Evolutionary conservation across 2,329 filamentous ascomycete genomes (phyloP).

Genomic region (Gliomastix tumulicola): DNA sequence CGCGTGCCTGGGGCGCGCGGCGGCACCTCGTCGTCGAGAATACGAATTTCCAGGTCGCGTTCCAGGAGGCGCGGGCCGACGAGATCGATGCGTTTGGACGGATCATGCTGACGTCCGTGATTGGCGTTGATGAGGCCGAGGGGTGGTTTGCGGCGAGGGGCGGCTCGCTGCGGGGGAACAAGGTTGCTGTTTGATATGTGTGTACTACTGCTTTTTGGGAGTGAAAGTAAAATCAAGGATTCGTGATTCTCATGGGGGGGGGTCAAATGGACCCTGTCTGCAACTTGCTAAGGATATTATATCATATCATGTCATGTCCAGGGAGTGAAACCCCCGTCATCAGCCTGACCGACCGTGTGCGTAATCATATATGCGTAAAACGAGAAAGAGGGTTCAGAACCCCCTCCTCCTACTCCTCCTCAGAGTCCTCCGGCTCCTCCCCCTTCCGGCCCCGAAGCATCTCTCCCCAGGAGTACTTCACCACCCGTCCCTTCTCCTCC

Average conservation of each 20-base stretch:
- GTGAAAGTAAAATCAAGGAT: no score
- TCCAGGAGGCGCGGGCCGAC: slow-evolving; percentile 28
- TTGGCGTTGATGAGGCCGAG: slow-evolving; percentile 16
- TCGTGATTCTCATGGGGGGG: no score
- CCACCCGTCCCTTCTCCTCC: slow-evolving; percentile 22
- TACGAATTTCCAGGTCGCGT: slow-evolving; percentile 13
- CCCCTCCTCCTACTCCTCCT: neutral
- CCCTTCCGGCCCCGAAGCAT: slow-evolving; percentile 21
- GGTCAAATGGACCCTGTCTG: no score
- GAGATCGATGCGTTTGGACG: slow-evolving; percentile 34
- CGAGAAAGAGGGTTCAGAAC: slow-evolving; percentile 2
- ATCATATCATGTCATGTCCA: no score
- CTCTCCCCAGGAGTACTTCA: slow-evolving; percentile 33
- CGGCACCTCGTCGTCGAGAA: slow-evolving; percentile 26
- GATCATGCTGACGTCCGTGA: slow-evolving; percentile 19
- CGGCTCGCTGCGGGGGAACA: slow-evolving; percentile 8
- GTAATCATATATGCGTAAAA: no score
- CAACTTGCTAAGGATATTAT: no score
- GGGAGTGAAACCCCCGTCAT: no score
- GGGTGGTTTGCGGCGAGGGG: slow-evolving; percentile 21
- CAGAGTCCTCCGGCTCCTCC: neutral
- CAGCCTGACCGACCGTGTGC: no score
- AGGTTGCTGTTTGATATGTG: no score
- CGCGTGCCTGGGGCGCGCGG: slow-evolving; percentile 24
- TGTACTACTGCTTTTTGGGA: no score